Percentiles rank a stretch among this genome's conserved stretches.
Conservation (phyloP, 164 flowering plant species). For the Tinospora cordifolia region DNA sequence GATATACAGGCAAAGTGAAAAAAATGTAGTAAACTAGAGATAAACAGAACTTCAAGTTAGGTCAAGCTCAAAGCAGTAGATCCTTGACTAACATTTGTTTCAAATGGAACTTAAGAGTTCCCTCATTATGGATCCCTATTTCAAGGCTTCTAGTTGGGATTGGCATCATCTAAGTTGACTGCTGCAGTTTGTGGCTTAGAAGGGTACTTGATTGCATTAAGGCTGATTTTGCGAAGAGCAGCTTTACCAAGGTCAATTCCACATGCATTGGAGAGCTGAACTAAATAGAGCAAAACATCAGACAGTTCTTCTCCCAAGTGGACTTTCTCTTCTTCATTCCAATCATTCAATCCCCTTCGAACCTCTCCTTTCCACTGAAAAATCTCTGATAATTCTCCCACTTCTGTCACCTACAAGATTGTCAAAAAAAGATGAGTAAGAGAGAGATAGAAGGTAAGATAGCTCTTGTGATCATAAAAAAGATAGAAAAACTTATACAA, state of each 20-base stretch:
- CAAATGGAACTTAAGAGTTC: neutral
- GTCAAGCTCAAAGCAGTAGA: too few species aligned
- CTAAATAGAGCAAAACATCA: conserved; percentile 12
- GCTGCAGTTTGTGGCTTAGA: neutral
- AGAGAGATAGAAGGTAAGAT: neutral
- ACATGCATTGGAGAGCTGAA: conserved; percentile 11
- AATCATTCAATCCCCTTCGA: conserved; percentile 9
- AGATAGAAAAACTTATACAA: too few species aligned
- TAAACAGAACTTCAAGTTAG: too few species aligned
- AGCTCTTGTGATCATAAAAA: neutral
- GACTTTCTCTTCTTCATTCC: conserved; percentile 14
- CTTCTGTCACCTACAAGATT: conserved; percentile 6
- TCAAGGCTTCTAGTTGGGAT: neutral
- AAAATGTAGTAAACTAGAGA: too few species aligned
- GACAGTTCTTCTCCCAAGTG: conserved; percentile 16
- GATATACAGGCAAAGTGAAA: too few species aligned
- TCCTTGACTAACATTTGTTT: neutral
- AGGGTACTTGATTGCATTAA: conserved; percentile 14
- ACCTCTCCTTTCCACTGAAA: conserved; percentile 14
- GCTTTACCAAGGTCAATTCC: conserved; percentile 16
- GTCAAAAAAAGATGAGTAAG: neutral
- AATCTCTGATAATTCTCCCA: conserved; percentile 13
- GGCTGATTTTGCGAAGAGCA: conserved; percentile 11
- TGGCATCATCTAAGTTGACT: neutral
- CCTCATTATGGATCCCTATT: neutral